Evolutionary conservation across 2,329 filamentous ascomycete species (phyloP).

Genomic region (Hypoxylon sp.): DNA sequence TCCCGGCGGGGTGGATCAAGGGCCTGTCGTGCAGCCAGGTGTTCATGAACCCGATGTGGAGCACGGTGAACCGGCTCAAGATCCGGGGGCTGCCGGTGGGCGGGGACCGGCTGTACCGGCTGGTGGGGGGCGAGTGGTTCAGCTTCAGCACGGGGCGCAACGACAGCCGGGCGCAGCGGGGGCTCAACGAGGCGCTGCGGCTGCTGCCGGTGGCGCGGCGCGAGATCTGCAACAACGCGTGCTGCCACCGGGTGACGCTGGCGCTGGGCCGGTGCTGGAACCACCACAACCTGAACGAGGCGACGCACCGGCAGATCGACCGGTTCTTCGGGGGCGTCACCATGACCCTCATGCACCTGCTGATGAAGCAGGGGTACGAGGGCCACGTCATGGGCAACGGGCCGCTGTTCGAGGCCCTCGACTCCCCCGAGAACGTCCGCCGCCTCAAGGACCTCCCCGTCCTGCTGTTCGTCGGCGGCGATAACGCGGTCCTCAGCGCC

Average conservation of each 20-base stretch:
- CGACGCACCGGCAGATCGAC: constrained; percentile 68
- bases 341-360: constrained; percentile 63
- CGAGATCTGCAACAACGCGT: constrained; percentile 68
- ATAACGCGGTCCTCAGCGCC: constrained; percentile 64
- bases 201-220: constrained; percentile 62
- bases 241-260: constrained; percentile 67
- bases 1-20: constrained; percentile 63
- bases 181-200: constrained; percentile 63
- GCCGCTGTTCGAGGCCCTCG: constrained; percentile 56
- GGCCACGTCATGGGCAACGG: constrained; percentile 62
- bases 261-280: constrained; percentile 71
- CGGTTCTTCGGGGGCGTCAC: constrained; percentile 69
- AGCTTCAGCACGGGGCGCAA: constrained; percentile 56
- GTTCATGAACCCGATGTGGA: constrained; percentile 70
- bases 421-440: constrained; percentile 58
- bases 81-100: constrained; percentile 56
- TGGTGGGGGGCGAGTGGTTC: constrained; percentile 62
- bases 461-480: constrained; percentile 62
- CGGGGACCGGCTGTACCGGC: constrained; percentile 58
- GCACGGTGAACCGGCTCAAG: constrained; percentile 64
- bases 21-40: constrained; percentile 68
- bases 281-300: constrained; percentile 70
- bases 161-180: constrained; percentile 58
- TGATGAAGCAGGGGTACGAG: constrained; percentile 63
- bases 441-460: constrained; percentile 62